Evolutionary conservation across 75 land plant species (phyloP).

Genomic region (Gnetum montanum): DNA sequence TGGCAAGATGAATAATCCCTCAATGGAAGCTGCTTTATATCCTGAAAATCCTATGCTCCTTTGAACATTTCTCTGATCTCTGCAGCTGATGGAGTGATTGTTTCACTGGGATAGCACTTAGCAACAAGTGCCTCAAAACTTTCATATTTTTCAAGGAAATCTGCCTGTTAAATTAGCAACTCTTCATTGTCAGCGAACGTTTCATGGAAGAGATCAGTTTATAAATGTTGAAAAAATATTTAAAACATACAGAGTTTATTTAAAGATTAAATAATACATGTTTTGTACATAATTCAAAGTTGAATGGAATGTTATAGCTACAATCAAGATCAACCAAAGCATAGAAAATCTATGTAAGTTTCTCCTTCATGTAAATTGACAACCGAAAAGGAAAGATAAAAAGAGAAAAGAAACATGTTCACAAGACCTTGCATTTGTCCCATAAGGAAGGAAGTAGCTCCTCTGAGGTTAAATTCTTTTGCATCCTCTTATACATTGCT

Average conservation of each 20-base stretch:
- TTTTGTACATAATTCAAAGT: not conserved
- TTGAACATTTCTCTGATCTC: constrained; percentile 78
- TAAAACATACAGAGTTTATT: not conserved
- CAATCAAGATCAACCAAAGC: no score
- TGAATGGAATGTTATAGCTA: not conserved
- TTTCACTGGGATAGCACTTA: constrained; percentile 77
- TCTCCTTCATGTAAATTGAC: no score
- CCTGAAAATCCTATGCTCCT: no score
- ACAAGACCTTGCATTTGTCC: constrained; percentile 99
- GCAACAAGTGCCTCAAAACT: constrained; percentile 64
- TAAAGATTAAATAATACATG: not conserved
- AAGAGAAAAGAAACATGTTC: no score
- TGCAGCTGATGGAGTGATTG: constrained; percentile 46
- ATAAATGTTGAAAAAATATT: not conserved
- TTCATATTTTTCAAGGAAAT: constrained; percentile 92
- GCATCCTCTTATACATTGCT: constrained; percentile 79
- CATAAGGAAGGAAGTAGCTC: constrained; percentile 93
- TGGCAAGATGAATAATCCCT: no score
- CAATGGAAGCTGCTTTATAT: no score
- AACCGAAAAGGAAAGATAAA: no score
- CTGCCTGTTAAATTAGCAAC: constrained; percentile 65
- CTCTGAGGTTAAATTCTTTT: constrained; percentile 87
- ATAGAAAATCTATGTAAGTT: no score
- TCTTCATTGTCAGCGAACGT: not conserved
- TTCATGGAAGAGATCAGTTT: not conserved